Percentiles rank a stretch among this genome's conserved stretches.
phyloP scores from a whole-genome alignment of 352 stramenopile genomes.

The Phytophthora cactorum region DNA sequence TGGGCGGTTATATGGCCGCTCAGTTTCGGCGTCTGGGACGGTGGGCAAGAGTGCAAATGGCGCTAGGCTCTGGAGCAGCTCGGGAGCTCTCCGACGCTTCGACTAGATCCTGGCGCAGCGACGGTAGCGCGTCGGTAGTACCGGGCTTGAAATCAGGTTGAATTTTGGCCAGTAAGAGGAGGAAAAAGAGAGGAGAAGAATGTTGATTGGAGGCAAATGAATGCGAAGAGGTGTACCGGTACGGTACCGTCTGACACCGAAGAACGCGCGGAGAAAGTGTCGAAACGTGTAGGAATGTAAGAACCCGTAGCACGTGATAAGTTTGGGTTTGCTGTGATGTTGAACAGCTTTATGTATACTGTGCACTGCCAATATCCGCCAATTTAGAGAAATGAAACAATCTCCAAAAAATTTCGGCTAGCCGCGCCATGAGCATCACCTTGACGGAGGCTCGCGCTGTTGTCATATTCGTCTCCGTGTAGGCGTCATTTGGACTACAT shows the following conservation, averaged over 20 bases:
- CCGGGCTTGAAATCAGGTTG: constrained; percentile 9
- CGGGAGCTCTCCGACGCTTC: constrained; percentile 37
- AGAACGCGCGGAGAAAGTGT: not conserved
- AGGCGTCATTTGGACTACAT: no score
- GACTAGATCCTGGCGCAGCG: constrained; percentile 21
- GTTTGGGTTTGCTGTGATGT: not conserved
- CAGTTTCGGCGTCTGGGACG: constrained; percentile 2
- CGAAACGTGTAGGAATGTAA: constrained; percentile 4
- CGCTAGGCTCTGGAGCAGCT: not conserved
- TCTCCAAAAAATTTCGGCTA: no score
- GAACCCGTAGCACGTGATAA: not conserved
- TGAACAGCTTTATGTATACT: no score
- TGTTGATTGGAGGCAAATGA: constrained; percentile 4
- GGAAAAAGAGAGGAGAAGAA: not conserved
- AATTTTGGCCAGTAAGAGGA: not conserved
- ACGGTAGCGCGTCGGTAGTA: not conserved
- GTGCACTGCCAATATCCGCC: no score
- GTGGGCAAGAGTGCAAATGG: constrained; percentile 30
- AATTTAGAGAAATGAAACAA: no score
- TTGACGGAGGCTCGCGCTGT: no score
- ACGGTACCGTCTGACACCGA: not conserved
- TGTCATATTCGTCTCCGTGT: no score
- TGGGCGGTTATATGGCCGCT: constrained; percentile 22
- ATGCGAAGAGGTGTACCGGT: constrained; percentile 5
- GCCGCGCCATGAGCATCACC: no score